phyloP scores from a whole-genome alignment of 192 early-diverging fungal genomes.

The Umbelopsis vinacea region DNA sequence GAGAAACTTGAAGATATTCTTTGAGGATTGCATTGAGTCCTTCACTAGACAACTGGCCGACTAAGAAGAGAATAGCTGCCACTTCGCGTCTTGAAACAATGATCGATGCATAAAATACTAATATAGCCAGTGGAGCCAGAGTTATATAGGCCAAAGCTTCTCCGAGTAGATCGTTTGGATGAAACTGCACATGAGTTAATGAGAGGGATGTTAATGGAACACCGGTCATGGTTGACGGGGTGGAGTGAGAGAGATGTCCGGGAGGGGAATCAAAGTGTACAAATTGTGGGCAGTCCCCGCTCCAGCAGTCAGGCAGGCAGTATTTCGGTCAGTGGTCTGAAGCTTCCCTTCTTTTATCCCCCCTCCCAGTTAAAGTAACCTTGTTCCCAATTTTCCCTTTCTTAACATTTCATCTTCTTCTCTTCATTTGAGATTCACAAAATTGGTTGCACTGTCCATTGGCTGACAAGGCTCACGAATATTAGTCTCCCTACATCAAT shows the following conservation, averaged over 20 bases:
- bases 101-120: conserved; percentile 71
- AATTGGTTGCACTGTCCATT: background rate
- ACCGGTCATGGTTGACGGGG: conserved; percentile 1
- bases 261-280: too few species aligned
- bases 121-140: conserved; percentile 66
- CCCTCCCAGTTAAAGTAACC: background rate
- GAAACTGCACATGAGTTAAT: conserved; percentile 75
- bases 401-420: background rate
- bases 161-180: conserved; percentile 57
- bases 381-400: background rate
- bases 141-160: conserved; percentile 66
- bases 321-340: background rate
- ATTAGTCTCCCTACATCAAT: conserved; percentile 5
- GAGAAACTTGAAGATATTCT: conserved; percentile 56
- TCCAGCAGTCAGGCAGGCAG: background rate
- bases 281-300: background rate
- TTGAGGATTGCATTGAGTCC: conserved; percentile 66
- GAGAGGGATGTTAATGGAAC: conserved; percentile 57
- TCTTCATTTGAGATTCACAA: background rate
- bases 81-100: conserved; percentile 65
- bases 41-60: conserved; percentile 77
- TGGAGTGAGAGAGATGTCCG: background rate
- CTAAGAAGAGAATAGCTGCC: conserved; percentile 59
- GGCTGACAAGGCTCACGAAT: background rate
- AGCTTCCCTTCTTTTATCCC: background rate